phyloP scores from a whole-genome alignment of 1,139 yeast genomes.

The Hemisphaericaspora subhashii region DNA sequence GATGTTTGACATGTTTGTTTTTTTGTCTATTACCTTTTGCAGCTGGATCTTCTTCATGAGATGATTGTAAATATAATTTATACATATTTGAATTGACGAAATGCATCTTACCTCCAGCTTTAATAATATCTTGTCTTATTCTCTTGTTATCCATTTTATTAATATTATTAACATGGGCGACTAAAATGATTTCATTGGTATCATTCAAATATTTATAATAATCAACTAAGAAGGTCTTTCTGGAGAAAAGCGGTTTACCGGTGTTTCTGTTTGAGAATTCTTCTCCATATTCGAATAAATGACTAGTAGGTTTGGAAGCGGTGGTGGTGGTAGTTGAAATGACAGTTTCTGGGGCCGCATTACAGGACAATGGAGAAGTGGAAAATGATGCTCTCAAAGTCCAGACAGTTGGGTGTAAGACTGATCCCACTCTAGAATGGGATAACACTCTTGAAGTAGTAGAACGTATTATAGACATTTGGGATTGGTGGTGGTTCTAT shows the following conservation, averaged over 20 bases:
- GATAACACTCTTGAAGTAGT: neutral
- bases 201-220: constrained; percentile 72
- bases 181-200: constrained; percentile 64
- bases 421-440: neutral
- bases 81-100: constrained; percentile 69
- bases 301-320: neutral
- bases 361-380: neutral
- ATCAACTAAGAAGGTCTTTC: constrained; percentile 86
- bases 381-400: constrained; percentile 1
- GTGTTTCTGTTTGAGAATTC: constrained; percentile 34
- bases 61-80: constrained; percentile 73
- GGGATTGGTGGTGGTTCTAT: neutral
- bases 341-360: no score
- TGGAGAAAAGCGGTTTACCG: constrained; percentile 53
- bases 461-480: constrained; percentile 1
- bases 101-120: constrained; percentile 65
- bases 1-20: constrained; percentile 53
- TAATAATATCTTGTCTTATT: constrained; percentile 60
- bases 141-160: constrained; percentile 64
- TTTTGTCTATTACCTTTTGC: constrained; percentile 50
- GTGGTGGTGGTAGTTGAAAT: neutral
- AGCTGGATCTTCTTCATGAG: constrained; percentile 74
- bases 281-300: constrained; percentile 7
- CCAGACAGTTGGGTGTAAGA: neutral
- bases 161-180: constrained; percentile 83